Conservation (phyloP, 2,329 filamentous ascomycete genomes). For the Nemania sp. region DNA sequence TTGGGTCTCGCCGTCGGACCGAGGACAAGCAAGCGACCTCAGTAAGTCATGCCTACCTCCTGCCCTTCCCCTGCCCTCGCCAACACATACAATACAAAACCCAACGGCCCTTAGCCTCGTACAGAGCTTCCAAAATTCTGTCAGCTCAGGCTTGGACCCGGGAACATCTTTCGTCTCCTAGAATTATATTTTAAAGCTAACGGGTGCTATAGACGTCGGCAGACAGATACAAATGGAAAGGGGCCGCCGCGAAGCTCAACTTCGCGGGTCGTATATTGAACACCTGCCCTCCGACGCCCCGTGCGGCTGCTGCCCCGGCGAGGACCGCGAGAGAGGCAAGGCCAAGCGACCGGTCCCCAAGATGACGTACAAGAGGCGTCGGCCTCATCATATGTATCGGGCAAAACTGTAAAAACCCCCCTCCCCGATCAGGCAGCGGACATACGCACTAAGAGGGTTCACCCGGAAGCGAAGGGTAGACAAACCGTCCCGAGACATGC, state of each 20-base stretch:
- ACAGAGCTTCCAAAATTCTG: background rate
- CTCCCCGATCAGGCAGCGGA: background rate
- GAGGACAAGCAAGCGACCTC: slow-evolving; percentile 45
- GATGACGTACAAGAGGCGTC: background rate
- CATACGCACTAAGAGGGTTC: background rate
- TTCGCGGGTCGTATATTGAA: slow-evolving; percentile 31
- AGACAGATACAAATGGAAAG: slow-evolving; percentile 27
- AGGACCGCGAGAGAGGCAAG: slow-evolving; percentile 30
- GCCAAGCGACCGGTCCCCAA: slow-evolving; percentile 5
- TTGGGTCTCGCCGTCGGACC: slow-evolving; percentile 50
- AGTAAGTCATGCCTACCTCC: slow-evolving; percentile 42
- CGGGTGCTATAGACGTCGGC: slow-evolving; percentile 24
- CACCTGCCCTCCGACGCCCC: slow-evolving; percentile 18
- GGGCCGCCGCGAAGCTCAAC: slow-evolving; percentile 27
- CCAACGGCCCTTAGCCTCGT: background rate
- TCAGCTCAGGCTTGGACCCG: background rate
- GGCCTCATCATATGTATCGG: background rate
- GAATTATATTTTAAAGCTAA: slow-evolving; percentile 1
- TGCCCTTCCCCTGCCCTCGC: background rate
- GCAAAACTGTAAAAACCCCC: background rate
- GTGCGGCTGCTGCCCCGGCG: slow-evolving; percentile 37
- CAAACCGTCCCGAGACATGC: background rate
- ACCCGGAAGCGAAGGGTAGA: background rate
- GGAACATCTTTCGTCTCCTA: background rate
- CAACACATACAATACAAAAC: too few species aligned